A percentile compares a stretch with the other conserved stretches of the same genome.
These are phyloP conservation scores for Aphanomyces cochlioides DNA, from an alignment of 352 stramenopile species.

Conservation along the genomic window DNA sequence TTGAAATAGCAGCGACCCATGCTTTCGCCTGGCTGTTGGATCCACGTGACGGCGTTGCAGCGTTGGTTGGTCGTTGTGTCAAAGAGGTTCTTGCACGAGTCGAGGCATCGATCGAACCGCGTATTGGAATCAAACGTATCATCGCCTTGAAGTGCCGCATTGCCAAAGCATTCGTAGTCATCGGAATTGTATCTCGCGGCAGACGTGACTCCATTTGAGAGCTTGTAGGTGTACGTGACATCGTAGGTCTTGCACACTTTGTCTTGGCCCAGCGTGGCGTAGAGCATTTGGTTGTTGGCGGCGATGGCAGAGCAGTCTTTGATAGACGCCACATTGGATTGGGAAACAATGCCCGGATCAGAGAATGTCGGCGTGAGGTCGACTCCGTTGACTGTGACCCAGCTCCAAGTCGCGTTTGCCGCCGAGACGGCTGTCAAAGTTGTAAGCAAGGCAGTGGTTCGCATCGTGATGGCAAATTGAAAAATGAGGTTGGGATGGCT, in stretches of 20 bases:
- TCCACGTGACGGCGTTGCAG: background rate
- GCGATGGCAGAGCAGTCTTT: background rate
- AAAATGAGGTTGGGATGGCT: too few relatives aligned
- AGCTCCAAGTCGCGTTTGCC: too few relatives aligned
- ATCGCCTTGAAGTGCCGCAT: background rate
- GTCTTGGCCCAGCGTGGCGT: background rate
- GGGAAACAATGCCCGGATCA: too few relatives aligned
- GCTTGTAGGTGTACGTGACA: slow-evolving; percentile 8
- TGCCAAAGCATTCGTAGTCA: background rate
- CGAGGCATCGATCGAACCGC: slow-evolving; percentile 1
- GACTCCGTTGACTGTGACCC: too few relatives aligned
- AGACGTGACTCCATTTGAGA: background rate
- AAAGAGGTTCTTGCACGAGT: background rate
- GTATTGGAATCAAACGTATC: background rate
- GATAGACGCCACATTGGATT: background rate
- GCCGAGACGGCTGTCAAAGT: too few relatives aligned
- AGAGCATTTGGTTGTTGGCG: background rate
- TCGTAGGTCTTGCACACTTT: slow-evolving; percentile 13
- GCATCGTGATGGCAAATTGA: too few relatives aligned
- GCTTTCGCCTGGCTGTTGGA: background rate
- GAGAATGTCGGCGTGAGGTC: too few relatives aligned
- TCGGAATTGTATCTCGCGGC: background rate
- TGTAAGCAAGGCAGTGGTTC: too few relatives aligned
- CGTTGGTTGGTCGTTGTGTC: background rate
- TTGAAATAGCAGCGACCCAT: background rate